These are phyloP conservation scores for Aspergillus chevalieri DNA, from an alignment of 2,329 filamentous ascomycete genomes.

Conservation along the genomic window DNA sequence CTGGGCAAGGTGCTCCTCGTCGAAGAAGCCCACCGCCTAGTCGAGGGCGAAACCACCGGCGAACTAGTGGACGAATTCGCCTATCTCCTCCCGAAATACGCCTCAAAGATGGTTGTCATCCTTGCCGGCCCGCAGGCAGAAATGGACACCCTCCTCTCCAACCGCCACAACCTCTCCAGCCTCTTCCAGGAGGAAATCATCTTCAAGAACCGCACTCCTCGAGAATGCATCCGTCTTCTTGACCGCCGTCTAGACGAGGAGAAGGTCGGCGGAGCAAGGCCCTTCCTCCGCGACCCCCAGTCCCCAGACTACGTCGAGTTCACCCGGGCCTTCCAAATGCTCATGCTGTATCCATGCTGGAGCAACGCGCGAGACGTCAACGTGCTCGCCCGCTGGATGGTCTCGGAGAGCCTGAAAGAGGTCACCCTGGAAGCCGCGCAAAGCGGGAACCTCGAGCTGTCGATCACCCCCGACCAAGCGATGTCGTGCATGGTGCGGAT, in stretches of 20 bases:
- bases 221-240: constrained; percentile 13
- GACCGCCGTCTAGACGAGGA: constrained; percentile 13
- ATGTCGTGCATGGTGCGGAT: constrained; percentile 14
- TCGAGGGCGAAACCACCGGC: constrained; percentile 7
- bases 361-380: constrained; percentile 14
- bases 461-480: constrained; percentile 13
- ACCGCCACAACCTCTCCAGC: constrained; percentile 11
- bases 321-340: constrained; percentile 14
- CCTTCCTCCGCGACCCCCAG: constrained; percentile 11
- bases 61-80: constrained; percentile 11
- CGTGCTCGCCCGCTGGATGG: constrained; percentile 14
- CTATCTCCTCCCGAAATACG: constrained; percentile 11
- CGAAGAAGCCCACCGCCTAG: constrained; percentile 14
- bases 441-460: constrained; percentile 1
- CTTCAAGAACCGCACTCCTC: constrained; percentile 15
- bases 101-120: constrained; percentile 12
- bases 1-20: constrained; percentile 13
- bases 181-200: constrained; percentile 16
- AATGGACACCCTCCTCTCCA: constrained; percentile 14
- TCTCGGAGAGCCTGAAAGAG: constrained; percentile 9
- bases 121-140: constrained; percentile 12
- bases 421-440: constrained; percentile 10
- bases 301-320: constrained; percentile 12
- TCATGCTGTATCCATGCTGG: constrained; percentile 18
- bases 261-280: constrained; percentile 6